Percentiles rank a stretch among this genome's conserved stretches.
Conservation (phyloP, 768 basidiomycete species). For the Agaricus subrufescens region DNA sequence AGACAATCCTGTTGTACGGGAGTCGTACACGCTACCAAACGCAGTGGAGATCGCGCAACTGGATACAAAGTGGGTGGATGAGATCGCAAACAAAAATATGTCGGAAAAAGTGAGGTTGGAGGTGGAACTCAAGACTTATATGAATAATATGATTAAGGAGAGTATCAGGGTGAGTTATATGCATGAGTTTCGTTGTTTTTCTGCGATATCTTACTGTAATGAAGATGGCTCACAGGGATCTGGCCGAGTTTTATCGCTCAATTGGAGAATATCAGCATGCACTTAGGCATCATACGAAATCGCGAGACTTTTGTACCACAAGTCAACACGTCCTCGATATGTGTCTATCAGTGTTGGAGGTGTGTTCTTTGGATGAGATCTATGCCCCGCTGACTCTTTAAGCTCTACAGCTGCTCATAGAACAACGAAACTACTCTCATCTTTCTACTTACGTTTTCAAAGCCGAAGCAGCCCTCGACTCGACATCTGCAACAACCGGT, state of each 20-base stretch:
- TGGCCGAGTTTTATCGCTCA: slow-evolving; percentile 74
- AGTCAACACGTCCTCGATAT: slow-evolving; percentile 92
- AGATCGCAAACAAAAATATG: slow-evolving; percentile 56
- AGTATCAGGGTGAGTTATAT: slow-evolving; percentile 74
- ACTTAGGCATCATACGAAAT: slow-evolving; percentile 83
- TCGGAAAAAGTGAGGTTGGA: slow-evolving; percentile 83
- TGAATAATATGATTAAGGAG: slow-evolving; percentile 98
- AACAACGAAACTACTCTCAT: slow-evolving; percentile 83
- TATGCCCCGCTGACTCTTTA: not conserved
- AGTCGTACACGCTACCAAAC: slow-evolving; percentile 33
- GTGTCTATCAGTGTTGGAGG: slow-evolving; percentile 81
- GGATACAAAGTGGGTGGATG: slow-evolving; percentile 74
- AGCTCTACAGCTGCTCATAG: slow-evolving; percentile 63
- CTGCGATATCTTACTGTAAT: not conserved
- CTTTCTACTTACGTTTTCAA: slow-evolving; percentile 93
- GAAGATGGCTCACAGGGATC: slow-evolving; percentile 88
- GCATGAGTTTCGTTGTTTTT: not conserved
- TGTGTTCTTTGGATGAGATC: slow-evolving; percentile 21
- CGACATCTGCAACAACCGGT: slow-evolving; percentile 30
- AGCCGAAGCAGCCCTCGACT: slow-evolving; percentile 88
- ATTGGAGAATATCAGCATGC: slow-evolving; percentile 68
- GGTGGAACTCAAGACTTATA: slow-evolving; percentile 91
- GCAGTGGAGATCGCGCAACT: slow-evolving; percentile 42
- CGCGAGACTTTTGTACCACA: slow-evolving; percentile 88
- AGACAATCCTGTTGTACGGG: slow-evolving; percentile 20